A percentile compares a stretch with the other conserved stretches of the same genome.
phyloP scores from a whole-genome alignment of 2,329 filamentous ascomycete species.

The Alternaria solani region DNA sequence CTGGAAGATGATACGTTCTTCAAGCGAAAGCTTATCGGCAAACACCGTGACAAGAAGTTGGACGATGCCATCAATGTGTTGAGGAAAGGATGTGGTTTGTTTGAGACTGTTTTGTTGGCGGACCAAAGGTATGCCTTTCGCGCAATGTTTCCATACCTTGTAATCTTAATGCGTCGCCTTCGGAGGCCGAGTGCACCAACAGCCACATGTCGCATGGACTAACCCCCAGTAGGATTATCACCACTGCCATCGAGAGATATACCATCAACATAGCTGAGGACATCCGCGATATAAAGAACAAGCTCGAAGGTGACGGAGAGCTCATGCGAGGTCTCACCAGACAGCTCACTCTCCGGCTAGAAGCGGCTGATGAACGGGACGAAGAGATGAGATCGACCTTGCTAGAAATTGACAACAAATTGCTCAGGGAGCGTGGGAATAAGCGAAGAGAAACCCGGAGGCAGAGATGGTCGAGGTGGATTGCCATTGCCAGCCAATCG shows the following conservation, averaged over 20 bases:
- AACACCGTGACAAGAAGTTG: background rate
- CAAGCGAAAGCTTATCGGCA: background rate
- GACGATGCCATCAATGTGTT: background rate
- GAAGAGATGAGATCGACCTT: background rate
- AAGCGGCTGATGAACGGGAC: background rate
- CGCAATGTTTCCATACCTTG: background rate
- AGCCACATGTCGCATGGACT: accelerated
- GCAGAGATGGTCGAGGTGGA: background rate
- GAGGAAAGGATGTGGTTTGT: background rate
- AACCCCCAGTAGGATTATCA: background rate
- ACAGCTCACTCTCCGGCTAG: background rate
- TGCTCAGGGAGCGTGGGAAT: background rate
- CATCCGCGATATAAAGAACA: background rate
- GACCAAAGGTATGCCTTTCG: background rate
- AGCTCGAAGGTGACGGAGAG: background rate
- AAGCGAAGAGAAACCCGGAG: background rate
- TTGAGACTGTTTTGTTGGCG: background rate
- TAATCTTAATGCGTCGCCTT: background rate
- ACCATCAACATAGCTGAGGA: background rate
- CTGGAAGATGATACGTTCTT: background rate
- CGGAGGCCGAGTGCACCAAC: background rate
- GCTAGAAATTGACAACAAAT: background rate
- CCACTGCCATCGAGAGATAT: background rate
- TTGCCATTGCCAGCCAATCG: background rate
- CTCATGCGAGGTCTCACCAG: background rate